phyloP scores from a whole-genome alignment of 75 land plant species.

The Isoetes taiwanensis region DNA sequence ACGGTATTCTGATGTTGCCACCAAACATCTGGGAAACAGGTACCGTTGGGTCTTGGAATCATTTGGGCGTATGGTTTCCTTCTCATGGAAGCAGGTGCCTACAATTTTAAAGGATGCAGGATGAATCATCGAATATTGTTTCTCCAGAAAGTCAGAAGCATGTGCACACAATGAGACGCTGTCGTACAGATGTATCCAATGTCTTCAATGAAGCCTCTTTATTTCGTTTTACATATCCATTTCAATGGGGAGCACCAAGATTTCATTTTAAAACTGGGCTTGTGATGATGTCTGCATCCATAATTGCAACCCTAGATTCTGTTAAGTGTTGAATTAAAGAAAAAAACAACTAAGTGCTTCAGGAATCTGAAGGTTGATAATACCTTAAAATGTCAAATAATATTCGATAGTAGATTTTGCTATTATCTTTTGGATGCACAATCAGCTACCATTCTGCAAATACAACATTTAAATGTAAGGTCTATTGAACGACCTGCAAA shows the following conservation, averaged over 20 bases:
- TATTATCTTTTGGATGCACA: too few species aligned
- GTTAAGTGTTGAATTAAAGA: too few species aligned
- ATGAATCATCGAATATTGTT: neutral
- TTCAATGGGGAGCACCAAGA: constrained; percentile 5
- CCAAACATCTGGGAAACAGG: neutral
- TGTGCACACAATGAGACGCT: constrained; percentile 1
- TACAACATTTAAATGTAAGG: too few species aligned
- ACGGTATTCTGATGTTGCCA: neutral
- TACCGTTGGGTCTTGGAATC: constrained; percentile 2
- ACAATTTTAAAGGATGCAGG: constrained; percentile 3
- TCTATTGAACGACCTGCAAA: too few species aligned
- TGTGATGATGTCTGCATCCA: constrained; percentile 4
- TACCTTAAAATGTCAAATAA: too few species aligned
- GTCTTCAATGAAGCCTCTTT: neutral
- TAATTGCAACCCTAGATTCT: neutral
- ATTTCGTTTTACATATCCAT: constrained; percentile 4
- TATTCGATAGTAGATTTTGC: too few species aligned
- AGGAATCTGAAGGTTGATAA: too few species aligned
- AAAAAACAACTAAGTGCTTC: too few species aligned
- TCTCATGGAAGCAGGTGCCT: neutral
- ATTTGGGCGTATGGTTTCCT: constrained; percentile 4
- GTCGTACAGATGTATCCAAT: neutral
- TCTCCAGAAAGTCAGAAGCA: neutral
- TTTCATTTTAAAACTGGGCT: constrained; percentile 3
- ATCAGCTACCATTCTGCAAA: too few species aligned